Evolutionary conservation across 2,329 filamentous ascomycete species (phyloP).

Genomic region (Fusarium pseudograminearum): DNA sequence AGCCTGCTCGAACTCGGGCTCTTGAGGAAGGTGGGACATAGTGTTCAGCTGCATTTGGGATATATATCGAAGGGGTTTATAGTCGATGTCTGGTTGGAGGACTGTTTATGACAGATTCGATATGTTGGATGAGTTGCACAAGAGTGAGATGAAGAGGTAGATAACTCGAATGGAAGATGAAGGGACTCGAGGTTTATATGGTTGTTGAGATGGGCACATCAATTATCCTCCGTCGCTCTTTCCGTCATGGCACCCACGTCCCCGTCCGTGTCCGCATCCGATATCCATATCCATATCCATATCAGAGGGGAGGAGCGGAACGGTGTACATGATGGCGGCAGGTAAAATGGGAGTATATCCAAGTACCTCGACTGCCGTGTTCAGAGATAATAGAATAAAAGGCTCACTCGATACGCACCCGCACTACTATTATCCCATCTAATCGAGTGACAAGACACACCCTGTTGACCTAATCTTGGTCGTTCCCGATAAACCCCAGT

Average conservation of each 20-base stretch:
- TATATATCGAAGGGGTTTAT: conserved; percentile 26
- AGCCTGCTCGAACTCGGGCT: conserved; percentile 99
- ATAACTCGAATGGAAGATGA: conserved; percentile 7
- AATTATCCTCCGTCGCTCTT: conserved; percentile 19
- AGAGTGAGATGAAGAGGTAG: conserved; percentile 17
- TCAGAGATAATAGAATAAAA: conserved; percentile 28
- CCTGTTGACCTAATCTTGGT: conserved; percentile 35
- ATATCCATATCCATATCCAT: conserved; percentile 24
- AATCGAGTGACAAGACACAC: conserved; percentile 40
- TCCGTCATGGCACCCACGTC: conserved; percentile 31
- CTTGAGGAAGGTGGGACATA: conserved; percentile 86
- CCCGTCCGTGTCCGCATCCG: conserved; percentile 19
- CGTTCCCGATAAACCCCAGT: conserved; percentile 43
- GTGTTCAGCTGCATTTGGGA: conserved; percentile 48
- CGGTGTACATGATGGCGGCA: conserved; percentile 2
- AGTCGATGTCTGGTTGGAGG: conserved; percentile 13
- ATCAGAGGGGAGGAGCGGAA: conserved; percentile 1
- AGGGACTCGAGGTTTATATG: conserved; percentile 42
- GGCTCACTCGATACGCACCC: conserved; percentile 37
- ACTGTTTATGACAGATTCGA: conserved; percentile 12
- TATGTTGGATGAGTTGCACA: conserved; percentile 9
- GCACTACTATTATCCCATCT: conserved; percentile 42
- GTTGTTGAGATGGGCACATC: conserved; percentile 10
- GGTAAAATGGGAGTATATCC: conserved; percentile 14
- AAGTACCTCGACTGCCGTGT: conserved; percentile 24